Evolutionary conservation across 345 rosid genomes (phyloP).

Genomic region (Dimocarpus longan): DNA sequence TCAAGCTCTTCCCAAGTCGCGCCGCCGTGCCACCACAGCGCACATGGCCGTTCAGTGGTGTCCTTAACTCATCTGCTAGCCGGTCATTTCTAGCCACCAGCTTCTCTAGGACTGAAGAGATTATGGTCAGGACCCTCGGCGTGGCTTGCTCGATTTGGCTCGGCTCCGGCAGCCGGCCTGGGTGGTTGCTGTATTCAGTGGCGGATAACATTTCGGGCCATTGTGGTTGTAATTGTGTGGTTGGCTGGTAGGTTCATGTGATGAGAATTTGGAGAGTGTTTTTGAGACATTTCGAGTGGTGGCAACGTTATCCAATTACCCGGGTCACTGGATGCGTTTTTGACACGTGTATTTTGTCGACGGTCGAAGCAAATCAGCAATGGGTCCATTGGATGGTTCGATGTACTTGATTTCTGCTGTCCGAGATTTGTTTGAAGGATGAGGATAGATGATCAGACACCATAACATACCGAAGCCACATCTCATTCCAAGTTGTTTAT

Average conservation of each 20-base stretch:
- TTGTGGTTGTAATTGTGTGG: not conserved
- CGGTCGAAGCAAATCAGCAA: not conserved
- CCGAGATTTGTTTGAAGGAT: not conserved
- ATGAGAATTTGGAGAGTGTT: not conserved
- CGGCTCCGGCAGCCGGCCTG: constrained; percentile 34
- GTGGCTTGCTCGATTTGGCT: constrained; percentile 39
- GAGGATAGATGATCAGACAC: too few species aligned
- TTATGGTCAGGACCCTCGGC: constrained; percentile 72
- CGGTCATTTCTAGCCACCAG: constrained; percentile 75
- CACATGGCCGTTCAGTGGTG: constrained; percentile 13
- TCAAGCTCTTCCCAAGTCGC: constrained; percentile 58
- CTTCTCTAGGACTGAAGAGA: constrained; percentile 66
- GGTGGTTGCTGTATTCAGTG: constrained; percentile 27
- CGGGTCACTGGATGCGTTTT: not conserved
- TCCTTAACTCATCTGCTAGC: constrained; percentile 41
- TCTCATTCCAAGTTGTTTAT: too few species aligned
- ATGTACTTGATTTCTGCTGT: not conserved
- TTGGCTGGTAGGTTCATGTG: not conserved
- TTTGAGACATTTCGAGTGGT: constrained; percentile 23
- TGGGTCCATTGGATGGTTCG: not conserved
- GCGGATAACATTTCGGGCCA: constrained; percentile 48
- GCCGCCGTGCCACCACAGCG: not conserved
- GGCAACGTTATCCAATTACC: constrained; percentile 6
- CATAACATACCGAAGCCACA: too few species aligned
- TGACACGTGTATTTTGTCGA: constrained; percentile 33